These are phyloP conservation scores for Biancaea sappan DNA, from an alignment of 306 rosid genomes.

Conservation along the genomic window DNA sequence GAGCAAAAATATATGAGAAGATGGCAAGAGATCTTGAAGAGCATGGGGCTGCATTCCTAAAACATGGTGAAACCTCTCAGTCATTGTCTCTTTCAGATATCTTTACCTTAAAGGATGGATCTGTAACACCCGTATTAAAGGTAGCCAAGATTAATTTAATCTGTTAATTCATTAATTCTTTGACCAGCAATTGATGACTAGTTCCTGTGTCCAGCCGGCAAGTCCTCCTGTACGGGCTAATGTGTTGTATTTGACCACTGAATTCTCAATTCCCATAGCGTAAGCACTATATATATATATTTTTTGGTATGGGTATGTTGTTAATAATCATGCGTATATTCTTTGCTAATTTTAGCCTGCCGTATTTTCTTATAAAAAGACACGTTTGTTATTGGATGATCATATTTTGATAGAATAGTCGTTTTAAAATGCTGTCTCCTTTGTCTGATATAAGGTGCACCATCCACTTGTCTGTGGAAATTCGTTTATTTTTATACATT, in stretches of 20 bases:
- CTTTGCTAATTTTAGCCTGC: neutral
- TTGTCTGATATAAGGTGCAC: neutral
- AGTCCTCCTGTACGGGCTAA: conserved; percentile 93
- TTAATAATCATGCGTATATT: conserved; percentile 5
- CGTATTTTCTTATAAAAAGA: neutral
- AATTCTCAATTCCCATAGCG: conserved; percentile 76
- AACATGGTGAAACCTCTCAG: conserved; percentile 87
- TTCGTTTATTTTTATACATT: conserved; percentile 1
- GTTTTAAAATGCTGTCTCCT: neutral
- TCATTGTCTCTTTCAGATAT: conserved; percentile 88
- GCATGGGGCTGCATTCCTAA: conserved; percentile 77
- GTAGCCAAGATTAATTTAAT: conserved; percentile 38
- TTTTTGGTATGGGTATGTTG: neutral
- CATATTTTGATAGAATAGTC: neutral
- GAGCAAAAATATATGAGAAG: conserved; percentile 72
- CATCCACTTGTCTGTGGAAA: neutral
- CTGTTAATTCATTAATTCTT: conserved; percentile 13
- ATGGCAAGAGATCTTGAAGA: conserved; percentile 83
- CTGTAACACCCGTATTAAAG: conserved; percentile 76
- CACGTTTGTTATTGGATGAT: conserved; percentile 30
- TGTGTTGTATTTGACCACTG: conserved; percentile 72
- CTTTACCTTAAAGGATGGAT: conserved; percentile 73
- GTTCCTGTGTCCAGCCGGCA: conserved; percentile 63
- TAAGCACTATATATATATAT: conserved; percentile 38
- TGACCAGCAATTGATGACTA: conserved; percentile 40